Conservation (phyloP, 352 stramenopile species). For the Globisporangium echinulatum region DNA sequence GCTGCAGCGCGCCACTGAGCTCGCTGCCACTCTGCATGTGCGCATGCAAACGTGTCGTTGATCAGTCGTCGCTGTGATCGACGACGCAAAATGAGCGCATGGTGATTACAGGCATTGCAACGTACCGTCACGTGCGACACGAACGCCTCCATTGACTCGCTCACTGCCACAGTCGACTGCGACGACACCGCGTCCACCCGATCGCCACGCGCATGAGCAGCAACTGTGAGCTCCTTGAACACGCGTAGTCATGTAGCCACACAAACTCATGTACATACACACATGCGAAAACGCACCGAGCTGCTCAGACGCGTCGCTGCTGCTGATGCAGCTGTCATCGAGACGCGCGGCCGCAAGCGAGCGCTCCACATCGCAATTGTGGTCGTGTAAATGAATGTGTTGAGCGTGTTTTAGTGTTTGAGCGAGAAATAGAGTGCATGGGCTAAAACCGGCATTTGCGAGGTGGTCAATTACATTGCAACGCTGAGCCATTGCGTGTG, state of each 20-base stretch:
- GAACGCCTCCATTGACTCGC: conserved; percentile 46
- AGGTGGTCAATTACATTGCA: neutral
- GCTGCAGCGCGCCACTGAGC: conserved; percentile 1
- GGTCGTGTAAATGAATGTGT: too few relatives aligned
- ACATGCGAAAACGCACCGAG: neutral
- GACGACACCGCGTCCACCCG: too few relatives aligned
- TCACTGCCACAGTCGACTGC: conserved; percentile 5
- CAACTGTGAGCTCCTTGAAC: neutral
- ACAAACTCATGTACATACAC: neutral
- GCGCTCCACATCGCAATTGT: conserved; percentile 6
- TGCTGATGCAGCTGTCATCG: neutral
- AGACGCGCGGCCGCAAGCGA: conserved; percentile 7
- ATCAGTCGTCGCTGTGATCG: neutral
- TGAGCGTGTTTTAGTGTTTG: neutral
- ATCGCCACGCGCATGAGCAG: neutral
- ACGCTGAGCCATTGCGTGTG: neutral
- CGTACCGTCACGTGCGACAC: conserved; percentile 37
- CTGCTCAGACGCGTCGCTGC: too few relatives aligned
- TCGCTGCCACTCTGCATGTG: conserved; percentile 5
- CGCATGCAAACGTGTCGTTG: neutral
- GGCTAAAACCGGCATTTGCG: too few relatives aligned
- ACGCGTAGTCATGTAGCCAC: too few relatives aligned
- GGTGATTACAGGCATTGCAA: neutral
- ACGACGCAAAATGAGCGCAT: too few relatives aligned
- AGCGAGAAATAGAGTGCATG: neutral